Percentiles rank a stretch among this genome's conserved stretches.
Evolutionary conservation across 208 protist species (phyloP).

Genomic region (Trypanosoma cruzi): DNA sequence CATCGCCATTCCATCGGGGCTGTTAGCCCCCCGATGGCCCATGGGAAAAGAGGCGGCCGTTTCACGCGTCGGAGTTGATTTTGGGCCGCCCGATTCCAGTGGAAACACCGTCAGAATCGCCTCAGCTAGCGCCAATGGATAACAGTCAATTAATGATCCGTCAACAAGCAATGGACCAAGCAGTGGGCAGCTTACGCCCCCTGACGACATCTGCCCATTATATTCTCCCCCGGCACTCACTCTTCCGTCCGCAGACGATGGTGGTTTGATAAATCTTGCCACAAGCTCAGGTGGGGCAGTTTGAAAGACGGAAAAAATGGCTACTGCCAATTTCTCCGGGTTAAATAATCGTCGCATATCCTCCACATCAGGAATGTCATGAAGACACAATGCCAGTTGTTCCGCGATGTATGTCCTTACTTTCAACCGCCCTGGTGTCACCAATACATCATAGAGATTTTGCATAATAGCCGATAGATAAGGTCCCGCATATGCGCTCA

Average conservation of each 20-base stretch:
- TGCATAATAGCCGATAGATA: slow-evolving; percentile 5
- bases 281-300: not conserved
- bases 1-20: not conserved
- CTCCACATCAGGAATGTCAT: slow-evolving; percentile 8
- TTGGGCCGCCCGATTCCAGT: not conserved
- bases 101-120: slow-evolving; percentile 29
- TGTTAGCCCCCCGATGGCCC: not conserved
- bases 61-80: not conserved
- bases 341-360: not conserved
- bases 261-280: slow-evolving; percentile 7
- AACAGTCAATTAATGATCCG: slow-evolving; percentile 27
- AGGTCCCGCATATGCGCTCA: not conserved
- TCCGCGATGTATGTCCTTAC: slow-evolving; percentile 19
- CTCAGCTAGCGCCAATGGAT: slow-evolving; percentile 35
- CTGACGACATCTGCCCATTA: not conserved
- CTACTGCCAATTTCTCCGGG: slow-evolving; percentile 1
- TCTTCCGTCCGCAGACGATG: not conserved
- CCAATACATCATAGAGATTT: slow-evolving; percentile 5
- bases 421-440: not conserved
- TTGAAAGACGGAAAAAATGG: slow-evolving; percentile 6
- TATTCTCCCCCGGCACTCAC: not conserved
- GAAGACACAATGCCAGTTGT: slow-evolving; percentile 21
- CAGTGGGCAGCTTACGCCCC: slow-evolving; percentile 22
- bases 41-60: not conserved
- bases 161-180: slow-evolving; percentile 30